Evolutionary conservation across 768 basidiomycete genomes (phyloP).

Genomic region (Suillus subalutaceus): DNA sequence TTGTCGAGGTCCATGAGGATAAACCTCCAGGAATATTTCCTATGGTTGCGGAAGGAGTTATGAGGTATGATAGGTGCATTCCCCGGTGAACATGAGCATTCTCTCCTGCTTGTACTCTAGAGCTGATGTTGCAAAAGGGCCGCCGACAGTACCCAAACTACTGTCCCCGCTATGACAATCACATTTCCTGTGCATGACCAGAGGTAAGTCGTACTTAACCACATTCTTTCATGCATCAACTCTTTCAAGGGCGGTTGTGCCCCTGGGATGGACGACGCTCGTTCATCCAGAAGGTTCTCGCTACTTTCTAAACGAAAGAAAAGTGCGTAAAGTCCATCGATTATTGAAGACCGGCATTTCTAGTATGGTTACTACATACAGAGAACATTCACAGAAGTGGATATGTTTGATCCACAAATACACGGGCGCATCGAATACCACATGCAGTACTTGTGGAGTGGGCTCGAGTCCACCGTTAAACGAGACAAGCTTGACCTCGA

Average conservation of each 20-base stretch:
- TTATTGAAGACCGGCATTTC: background rate
- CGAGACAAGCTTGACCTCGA: background rate
- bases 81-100: background rate
- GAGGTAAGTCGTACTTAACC: background rate
- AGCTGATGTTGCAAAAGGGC: background rate
- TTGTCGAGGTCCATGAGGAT: background rate
- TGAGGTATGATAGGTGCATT: constrained; percentile 14
- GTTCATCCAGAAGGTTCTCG: constrained; percentile 46
- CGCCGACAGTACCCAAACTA: background rate
- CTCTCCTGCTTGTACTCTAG: background rate
- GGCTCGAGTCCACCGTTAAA: background rate
- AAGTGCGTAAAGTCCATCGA: constrained; percentile 36
- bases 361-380: background rate
- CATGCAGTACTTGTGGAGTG: background rate
- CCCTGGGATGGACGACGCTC: constrained; percentile 43
- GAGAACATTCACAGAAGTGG: background rate
- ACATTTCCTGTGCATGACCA: background rate
- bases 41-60: constrained; percentile 18
- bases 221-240: background rate
- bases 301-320: constrained; percentile 54
- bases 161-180: background rate
- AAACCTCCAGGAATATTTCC: constrained; percentile 19
- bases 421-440: background rate
- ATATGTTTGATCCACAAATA: background rate
- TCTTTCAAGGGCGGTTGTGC: constrained; percentile 6